Evolutionary conservation across 176 grass and related monocot species (phyloP), one percentile per base, ranked within the genome.

Genomic region (Chloris gayana): DNA sequence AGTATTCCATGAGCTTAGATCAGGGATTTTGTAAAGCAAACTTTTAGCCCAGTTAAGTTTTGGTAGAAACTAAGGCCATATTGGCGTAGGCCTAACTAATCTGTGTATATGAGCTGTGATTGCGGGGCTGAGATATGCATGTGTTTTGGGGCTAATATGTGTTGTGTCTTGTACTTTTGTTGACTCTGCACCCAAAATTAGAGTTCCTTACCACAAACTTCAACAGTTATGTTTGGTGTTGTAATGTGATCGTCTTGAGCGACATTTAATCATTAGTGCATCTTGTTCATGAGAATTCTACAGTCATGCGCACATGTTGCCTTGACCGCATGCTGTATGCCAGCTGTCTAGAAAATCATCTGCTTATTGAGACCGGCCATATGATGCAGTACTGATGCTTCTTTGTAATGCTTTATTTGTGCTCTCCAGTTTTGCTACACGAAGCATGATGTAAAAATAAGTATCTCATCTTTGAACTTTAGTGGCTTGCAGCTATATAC

Each of bases 261-360:
- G 9, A 7, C 47, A 13, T 26, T 69, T 47, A 69, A 58, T 61
- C 13, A 69, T 77, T 56, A 13, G 25, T 58, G 25, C 39, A 60
- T 37, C 82, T 69, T 76, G 26, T 47, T 59, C 35, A 15, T 30
- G 6, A 58, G 62, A 64, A 15, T 54, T 54, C 44, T 56, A 47
- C 26, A 12, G 27, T 49, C 39, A 78, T 32, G 17, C 33, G 64
- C 22, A 38, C 53, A 50, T 78, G 82, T 50, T 49, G 10, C 10
- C 73, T 78, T 64, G 74, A 44, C 54, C 74, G n/a, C 39, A 51
- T 42, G 67, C 30, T 39, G 30, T 41, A 30, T 78, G 56, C n/a
- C 35, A 85, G 65, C 39, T 71, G 39, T 42, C 66, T 31, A 62
- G 22, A n/a, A 45, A 41, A 14, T 60, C 15, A 61, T 33, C 38